A percentile compares a stretch with the other conserved stretches of the same genome.
Evolutionary conservation across 208 protist species (phyloP).

Genomic region (Crithidia expoeki): DNA sequence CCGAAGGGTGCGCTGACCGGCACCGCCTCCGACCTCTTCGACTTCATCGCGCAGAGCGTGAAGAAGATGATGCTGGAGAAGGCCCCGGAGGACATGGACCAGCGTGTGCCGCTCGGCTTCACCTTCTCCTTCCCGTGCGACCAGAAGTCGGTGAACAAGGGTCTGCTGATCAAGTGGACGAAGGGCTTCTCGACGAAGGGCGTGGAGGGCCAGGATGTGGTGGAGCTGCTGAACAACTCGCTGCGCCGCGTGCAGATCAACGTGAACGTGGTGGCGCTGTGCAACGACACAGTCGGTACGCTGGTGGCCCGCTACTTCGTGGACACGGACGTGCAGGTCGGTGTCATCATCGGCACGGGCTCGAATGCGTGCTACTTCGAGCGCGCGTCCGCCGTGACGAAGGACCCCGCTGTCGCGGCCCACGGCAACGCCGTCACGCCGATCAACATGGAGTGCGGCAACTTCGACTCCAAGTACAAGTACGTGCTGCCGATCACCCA

Average conservation of each 20-base stretch:
- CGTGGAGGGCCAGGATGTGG: conserved; percentile 88
- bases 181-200: conserved; percentile 91
- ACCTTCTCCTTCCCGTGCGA: conserved; percentile 94
- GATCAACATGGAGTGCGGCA: conserved; percentile 93
- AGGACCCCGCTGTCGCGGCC: conserved; percentile 58
- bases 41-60: no score
- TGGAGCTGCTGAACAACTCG: conserved; percentile 78
- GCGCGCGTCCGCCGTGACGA: conserved; percentile 67
- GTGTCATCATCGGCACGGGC: conserved; percentile 91
- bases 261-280: conserved; percentile 81
- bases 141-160: conserved; percentile 78
- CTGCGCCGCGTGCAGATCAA: conserved; percentile 64
- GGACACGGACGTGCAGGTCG: conserved; percentile 69
- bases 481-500: conserved; percentile 68
- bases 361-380: conserved; percentile 93
- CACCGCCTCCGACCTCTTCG: no score
- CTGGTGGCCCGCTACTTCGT: conserved; percentile 77
- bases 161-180: conserved; percentile 89
- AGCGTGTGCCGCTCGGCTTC: no score
- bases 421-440: conserved; percentile 55
- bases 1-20: no score
- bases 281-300: conserved; percentile 93
- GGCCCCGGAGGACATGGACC: no score
- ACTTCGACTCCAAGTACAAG: conserved; percentile 87
- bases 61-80: no score